A percentile compares a stretch with the other conserved stretches of the same genome.
Evolutionary conservation across 441 rosid species (phyloP).

Genomic region (Metrosideros polymorpha): DNA sequence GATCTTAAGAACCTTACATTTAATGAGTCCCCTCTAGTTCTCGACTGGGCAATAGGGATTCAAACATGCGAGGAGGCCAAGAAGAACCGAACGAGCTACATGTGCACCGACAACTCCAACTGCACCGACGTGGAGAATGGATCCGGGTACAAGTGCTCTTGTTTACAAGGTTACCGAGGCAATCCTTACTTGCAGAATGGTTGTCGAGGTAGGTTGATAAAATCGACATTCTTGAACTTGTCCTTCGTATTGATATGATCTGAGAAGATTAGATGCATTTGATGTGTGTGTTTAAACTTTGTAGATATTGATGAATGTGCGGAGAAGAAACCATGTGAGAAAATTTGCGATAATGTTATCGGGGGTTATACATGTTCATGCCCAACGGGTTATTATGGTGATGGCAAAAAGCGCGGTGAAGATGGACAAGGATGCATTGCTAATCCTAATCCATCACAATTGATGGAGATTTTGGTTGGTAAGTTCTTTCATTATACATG

Average conservation of each 20-base stretch:
- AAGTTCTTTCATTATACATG: not conserved
- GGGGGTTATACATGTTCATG: not conserved
- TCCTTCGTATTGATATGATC: not conserved
- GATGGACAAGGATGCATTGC: conserved; percentile 10
- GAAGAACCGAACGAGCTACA: not conserved
- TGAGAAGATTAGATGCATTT: not conserved
- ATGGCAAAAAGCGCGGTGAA: not conserved
- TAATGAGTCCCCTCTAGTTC: not conserved
- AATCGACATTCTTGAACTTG: not conserved
- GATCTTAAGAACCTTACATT: not conserved
- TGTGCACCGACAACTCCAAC: conserved; percentile 8
- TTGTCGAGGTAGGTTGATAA: conserved; percentile 9
- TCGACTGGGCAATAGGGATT: conserved; percentile 22
- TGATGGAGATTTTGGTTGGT: conserved; percentile 7
- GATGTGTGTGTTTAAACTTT: not conserved
- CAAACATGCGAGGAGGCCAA: conserved; percentile 2
- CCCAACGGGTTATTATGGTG: not conserved
- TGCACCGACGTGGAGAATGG: not conserved
- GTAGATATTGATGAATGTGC: not conserved
- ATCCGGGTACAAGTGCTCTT: conserved; percentile 17
- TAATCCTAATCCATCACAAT: not conserved
- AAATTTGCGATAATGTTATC: not conserved
- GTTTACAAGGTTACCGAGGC: conserved; percentile 11
- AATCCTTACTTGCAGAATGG: conserved; percentile 33
- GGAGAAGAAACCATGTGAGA: rapidly evolving